phyloP scores from a whole-genome alignment of 257 asterid genomes.

The Lycium barbarum region DNA sequence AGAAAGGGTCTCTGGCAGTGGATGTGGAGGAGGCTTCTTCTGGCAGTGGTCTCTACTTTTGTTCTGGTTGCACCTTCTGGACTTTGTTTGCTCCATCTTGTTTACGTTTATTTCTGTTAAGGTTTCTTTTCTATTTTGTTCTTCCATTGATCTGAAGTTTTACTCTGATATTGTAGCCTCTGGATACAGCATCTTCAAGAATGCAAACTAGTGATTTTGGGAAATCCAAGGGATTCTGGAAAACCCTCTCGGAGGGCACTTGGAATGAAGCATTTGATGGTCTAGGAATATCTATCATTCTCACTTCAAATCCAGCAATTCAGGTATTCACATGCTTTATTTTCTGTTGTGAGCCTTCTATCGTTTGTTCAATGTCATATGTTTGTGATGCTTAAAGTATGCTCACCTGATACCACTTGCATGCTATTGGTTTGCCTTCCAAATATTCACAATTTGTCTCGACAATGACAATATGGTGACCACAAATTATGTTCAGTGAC shows the following conservation, averaged over 20 bases:
- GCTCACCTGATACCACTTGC: not conserved
- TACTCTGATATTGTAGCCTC: constrained; percentile 65
- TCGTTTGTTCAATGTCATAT: not conserved
- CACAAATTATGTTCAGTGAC: constrained; percentile 9
- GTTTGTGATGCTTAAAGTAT: constrained; percentile 13
- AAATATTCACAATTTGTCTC: not conserved
- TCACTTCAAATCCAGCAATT: constrained; percentile 88
- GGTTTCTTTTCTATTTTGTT: not conserved
- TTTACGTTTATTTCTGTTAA: not conserved
- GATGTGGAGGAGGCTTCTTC: constrained; percentile 13
- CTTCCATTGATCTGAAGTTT: not conserved
- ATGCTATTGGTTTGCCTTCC: constrained; percentile 21
- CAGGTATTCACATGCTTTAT: constrained; percentile 58
- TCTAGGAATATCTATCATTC: constrained; percentile 85
- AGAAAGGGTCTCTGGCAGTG: not conserved
- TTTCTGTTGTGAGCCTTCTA: not conserved
- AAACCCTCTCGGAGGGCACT: constrained; percentile 76
- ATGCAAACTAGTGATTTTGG: constrained; percentile 96
- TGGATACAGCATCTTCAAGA: constrained; percentile 92
- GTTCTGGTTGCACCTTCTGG: constrained; percentile 21
- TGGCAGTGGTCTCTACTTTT: constrained; percentile 24
- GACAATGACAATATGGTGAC: not conserved
- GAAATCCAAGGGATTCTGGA: constrained; percentile 82
- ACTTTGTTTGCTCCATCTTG: not conserved
- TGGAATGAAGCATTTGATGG: constrained; percentile 89